These are phyloP conservation scores for Podaxis pistillaris DNA, from an alignment of 768 basidiomycete species.

Conservation along the genomic window DNA sequence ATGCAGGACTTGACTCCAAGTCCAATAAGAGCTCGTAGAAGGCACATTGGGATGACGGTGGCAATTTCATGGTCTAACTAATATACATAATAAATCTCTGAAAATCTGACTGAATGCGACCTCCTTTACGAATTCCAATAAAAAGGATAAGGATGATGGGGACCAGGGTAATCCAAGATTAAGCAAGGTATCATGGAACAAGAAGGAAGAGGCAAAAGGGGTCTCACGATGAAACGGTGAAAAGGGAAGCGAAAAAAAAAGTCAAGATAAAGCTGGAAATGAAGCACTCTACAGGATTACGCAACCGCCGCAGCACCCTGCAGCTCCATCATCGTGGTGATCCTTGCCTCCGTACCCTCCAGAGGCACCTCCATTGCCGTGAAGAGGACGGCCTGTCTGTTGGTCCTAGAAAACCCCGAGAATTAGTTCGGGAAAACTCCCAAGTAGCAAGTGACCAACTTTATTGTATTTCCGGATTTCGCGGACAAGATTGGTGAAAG, in stretches of 20 bases:
- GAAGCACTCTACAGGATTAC: conserved; percentile 47
- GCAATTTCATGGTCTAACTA: conserved; percentile 11
- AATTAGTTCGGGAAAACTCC: conserved; percentile 11
- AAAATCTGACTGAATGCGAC: background rate
- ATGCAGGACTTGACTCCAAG: background rate
- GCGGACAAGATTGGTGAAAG: conserved; percentile 89
- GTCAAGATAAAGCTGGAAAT: background rate
- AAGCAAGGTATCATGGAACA: conserved; percentile 14
- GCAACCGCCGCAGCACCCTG: conserved; percentile 69
- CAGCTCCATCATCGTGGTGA: conserved; percentile 49
- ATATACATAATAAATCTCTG: conserved; percentile 13
- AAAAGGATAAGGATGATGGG: conserved; percentile 4
- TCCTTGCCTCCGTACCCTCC: conserved; percentile 53
- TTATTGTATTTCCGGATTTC: conserved; percentile 95
- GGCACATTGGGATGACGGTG: background rate
- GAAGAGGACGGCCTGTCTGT: conserved; percentile 69
- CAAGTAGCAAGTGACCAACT: conserved; percentile 38
- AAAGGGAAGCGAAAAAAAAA: background rate
- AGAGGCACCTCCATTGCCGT: conserved; percentile 39
- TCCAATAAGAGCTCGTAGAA: background rate
- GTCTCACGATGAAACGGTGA: background rate
- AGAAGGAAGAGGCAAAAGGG: background rate
- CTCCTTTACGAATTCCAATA: conserved; percentile 5
- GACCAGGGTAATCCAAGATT: conserved; percentile 3
- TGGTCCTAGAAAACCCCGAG: conserved; percentile 51